These are phyloP conservation scores for Epichloe hybrida DNA, from an alignment of 2,329 filamentous ascomycete species.

Conservation along the genomic window DNA sequence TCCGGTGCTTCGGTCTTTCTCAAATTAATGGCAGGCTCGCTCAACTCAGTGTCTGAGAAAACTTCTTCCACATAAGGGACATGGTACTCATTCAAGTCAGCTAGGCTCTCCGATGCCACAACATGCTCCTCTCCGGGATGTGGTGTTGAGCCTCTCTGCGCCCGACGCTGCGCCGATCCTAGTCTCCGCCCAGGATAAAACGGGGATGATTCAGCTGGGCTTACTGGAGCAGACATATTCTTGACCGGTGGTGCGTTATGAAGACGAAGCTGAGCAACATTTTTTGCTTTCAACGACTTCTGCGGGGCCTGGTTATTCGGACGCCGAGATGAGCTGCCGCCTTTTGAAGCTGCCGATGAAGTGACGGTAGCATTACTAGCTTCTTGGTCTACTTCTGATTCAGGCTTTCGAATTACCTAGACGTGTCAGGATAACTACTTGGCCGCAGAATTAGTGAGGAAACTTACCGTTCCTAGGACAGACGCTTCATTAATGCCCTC, in stretches of 20 bases:
- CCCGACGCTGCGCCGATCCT: conserved; percentile 16
- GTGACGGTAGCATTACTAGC: background rate
- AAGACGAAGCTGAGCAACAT: background rate
- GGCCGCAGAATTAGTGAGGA: background rate
- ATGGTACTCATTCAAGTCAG: conserved; percentile 4
- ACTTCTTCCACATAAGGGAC: conserved; percentile 9
- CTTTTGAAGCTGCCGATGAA: background rate
- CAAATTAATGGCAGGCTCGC: background rate
- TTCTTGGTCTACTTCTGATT: background rate
- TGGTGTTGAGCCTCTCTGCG: conserved; percentile 11
- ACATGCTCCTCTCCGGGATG: background rate
- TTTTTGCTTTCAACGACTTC: background rate
- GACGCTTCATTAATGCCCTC: conserved; percentile 16
- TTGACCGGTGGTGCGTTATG: background rate
- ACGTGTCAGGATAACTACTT: background rate
- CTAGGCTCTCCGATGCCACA: background rate
- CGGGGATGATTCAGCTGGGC: conserved; percentile 4
- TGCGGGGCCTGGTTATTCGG: background rate
- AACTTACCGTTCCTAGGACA: conserved; percentile 12
- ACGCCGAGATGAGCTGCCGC: background rate
- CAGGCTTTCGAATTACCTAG: background rate
- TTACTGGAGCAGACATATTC: background rate
- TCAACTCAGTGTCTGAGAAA: background rate
- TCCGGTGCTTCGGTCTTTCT: background rate
- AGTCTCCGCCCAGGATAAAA: conserved; percentile 12